These are phyloP conservation scores for Colletotrichum filicis DNA, from an alignment of 2,329 filamentous ascomycete genomes.

Conservation along the genomic window DNA sequence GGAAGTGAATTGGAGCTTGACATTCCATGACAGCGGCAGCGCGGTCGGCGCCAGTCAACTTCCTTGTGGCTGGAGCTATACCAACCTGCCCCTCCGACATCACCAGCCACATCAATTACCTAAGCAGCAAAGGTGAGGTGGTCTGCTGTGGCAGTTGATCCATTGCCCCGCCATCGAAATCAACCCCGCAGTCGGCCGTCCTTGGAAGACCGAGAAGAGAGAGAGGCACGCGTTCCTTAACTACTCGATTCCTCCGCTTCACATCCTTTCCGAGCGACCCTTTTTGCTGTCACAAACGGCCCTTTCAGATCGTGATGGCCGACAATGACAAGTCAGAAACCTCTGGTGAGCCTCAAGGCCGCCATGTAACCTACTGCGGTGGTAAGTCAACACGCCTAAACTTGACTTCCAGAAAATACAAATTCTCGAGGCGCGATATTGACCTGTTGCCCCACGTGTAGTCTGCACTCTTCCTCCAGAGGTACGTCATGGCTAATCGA, in stretches of 20 bases:
- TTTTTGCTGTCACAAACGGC: slow-evolving; percentile 16
- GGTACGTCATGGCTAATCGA: slow-evolving; percentile 52
- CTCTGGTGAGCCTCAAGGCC: slow-evolving; percentile 58
- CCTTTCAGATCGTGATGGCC: slow-evolving; percentile 57
- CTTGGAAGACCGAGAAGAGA: slow-evolving; percentile 22
- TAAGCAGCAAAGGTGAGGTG: not conserved
- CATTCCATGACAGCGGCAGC: not conserved
- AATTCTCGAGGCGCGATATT: slow-evolving; percentile 15
- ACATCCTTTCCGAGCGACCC: slow-evolving; percentile 29
- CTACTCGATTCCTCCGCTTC: slow-evolving; percentile 25
- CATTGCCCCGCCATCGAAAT: slow-evolving; percentile 34
- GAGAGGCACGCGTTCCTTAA: slow-evolving; percentile 30
- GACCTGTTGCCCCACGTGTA: slow-evolving; percentile 42
- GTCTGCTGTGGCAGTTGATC: slow-evolving; percentile 30
- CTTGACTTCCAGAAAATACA: not conserved
- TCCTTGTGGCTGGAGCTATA: not conserved
- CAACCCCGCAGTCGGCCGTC: slow-evolving; percentile 35
- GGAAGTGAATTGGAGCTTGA: not conserved
- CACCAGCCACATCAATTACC: slow-evolving; percentile 18
- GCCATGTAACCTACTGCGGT: slow-evolving; percentile 67
- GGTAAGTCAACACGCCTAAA: slow-evolving; percentile 54
- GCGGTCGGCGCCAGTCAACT: not conserved
- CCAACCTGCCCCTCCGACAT: not conserved
- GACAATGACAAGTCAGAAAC: slow-evolving; percentile 61
- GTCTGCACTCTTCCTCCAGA: slow-evolving; percentile 75